Conservation (phyloP, 768 basidiomycete genomes). For the Clitopilus hobsonii region DNA sequence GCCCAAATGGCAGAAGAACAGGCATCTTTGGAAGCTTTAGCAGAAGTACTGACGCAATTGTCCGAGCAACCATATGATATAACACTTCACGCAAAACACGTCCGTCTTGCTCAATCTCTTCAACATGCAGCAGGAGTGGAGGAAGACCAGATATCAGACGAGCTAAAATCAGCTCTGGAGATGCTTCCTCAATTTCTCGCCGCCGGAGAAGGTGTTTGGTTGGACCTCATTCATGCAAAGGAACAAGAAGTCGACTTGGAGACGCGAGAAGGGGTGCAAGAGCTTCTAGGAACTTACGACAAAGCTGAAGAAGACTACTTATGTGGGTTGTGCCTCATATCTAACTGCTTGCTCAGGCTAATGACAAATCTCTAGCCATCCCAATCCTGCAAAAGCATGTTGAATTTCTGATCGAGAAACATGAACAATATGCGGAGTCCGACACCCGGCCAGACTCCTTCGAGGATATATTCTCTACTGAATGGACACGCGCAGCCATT, state of each 20-base stretch:
- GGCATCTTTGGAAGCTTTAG: conserved; percentile 55
- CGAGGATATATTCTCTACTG: conserved; percentile 53
- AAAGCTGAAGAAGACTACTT: conserved; percentile 74
- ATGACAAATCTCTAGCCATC: conserved; percentile 48
- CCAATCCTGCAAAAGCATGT: conserved; percentile 66
- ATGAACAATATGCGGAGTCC: conserved; percentile 35
- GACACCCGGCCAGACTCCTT: conserved; percentile 43
- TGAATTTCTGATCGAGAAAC: conserved; percentile 47
- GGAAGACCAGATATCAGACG: conserved; percentile 30
- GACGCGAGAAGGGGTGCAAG: conserved; percentile 45
- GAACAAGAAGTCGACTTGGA: conserved; percentile 43
- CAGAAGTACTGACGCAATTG: conserved; percentile 53
- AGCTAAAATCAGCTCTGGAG: conserved; percentile 52
- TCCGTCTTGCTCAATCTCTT: conserved; percentile 51
- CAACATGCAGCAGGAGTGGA: conserved; percentile 58
- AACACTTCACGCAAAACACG: conserved; percentile 62
- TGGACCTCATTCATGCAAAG: conserved; percentile 60
- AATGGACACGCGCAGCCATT: conserved; percentile 59
- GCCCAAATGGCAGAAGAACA: conserved; percentile 57
- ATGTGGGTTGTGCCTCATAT: conserved; percentile 45
- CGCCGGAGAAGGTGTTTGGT: conserved; percentile 68
- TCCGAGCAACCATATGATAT: conserved; percentile 57
- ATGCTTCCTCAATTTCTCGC: conserved; percentile 62
- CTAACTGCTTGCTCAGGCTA: background rate
- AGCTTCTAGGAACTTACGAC: conserved; percentile 56